Evolutionary conservation across 228 moss, liverwort and hornwort genomes (phyloP).

Genomic region (Sphagnum fallax): DNA sequence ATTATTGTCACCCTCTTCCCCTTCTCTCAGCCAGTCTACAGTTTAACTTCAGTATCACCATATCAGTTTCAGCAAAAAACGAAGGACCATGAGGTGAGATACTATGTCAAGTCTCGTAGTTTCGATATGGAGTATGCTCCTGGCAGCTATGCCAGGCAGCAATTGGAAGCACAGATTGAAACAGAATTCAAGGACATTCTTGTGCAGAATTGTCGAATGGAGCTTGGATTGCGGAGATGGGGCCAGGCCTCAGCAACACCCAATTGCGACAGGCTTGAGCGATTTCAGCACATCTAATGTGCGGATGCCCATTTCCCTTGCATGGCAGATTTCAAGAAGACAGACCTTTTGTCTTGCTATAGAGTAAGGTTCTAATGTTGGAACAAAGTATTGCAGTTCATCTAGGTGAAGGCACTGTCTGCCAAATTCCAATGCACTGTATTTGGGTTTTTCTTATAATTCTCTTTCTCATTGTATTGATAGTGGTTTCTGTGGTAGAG

Average conservation of each 20-base stretch:
- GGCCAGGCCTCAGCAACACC: conserved; percentile 75
- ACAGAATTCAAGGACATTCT: conserved; percentile 90
- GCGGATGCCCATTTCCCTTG: background rate
- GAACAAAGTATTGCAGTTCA: no score
- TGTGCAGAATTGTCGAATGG: conserved; percentile 93
- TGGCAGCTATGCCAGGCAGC: conserved; percentile 69
- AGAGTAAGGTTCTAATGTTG: no score
- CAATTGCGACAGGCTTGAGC: conserved; percentile 83
- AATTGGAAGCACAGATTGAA: conserved; percentile 81
- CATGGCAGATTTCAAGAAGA: no score
- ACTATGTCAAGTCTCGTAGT: conserved; percentile 74
- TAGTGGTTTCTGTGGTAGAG: no score
- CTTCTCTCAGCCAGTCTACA: conserved; percentile 84
- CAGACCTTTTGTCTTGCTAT: no score
- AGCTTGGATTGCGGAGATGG: conserved; percentile 81
- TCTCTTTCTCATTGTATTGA: no score
- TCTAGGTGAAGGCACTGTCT: no score
- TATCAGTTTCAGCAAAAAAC: conserved; percentile 81
- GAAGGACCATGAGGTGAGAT: conserved; percentile 70
- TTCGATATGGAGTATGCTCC: conserved; percentile 78
- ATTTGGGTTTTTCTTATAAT: no score
- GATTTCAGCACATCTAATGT: conserved; percentile 53
- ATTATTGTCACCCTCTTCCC: conserved; percentile 91
- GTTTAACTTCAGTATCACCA: conserved; percentile 71
- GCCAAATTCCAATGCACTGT: no score